Conservation (phyloP, 768 basidiomycete genomes). For the Pleurotus sapidus region DNA sequence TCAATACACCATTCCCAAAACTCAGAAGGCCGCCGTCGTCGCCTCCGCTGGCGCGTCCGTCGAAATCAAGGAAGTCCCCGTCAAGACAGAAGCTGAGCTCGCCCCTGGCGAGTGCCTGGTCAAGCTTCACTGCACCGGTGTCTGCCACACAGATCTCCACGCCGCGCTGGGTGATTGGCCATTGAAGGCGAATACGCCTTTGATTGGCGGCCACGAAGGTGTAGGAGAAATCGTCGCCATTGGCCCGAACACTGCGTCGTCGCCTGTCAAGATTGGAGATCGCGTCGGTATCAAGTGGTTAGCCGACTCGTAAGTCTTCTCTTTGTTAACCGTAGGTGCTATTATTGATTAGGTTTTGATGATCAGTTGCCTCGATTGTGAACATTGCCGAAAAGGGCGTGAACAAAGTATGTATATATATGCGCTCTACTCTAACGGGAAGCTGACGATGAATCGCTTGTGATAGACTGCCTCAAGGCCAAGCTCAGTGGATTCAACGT, state of each 20-base stretch:
- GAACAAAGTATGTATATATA: constrained; percentile 58
- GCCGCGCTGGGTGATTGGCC: constrained; percentile 82
- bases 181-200: constrained; percentile 53
- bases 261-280: constrained; percentile 71
- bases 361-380: constrained; percentile 62
- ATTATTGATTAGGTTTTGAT: not conserved
- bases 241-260: constrained; percentile 54
- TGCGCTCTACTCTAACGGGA: not conserved
- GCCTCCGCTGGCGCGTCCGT: constrained; percentile 28
- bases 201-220: constrained; percentile 85
- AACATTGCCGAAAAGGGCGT: constrained; percentile 70
- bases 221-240: constrained; percentile 82
- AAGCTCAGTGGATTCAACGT: constrained; percentile 68
- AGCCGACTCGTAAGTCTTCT: constrained; percentile 45
- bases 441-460: not conserved
- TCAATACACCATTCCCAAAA: constrained; percentile 30
- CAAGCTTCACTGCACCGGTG: constrained; percentile 73
- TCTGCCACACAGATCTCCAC: constrained; percentile 87
- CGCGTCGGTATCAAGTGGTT: constrained; percentile 85
- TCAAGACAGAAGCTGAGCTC: constrained; percentile 53
- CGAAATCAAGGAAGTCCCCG: constrained; percentile 46
- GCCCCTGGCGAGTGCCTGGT: constrained; percentile 71
- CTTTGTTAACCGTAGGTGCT: not conserved
- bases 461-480: constrained; percentile 54
- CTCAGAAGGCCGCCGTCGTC: constrained; percentile 42